Conservation (phyloP, 495 filamentous ascomycete genomes). For the Penicillium maclennaniae region DNA sequence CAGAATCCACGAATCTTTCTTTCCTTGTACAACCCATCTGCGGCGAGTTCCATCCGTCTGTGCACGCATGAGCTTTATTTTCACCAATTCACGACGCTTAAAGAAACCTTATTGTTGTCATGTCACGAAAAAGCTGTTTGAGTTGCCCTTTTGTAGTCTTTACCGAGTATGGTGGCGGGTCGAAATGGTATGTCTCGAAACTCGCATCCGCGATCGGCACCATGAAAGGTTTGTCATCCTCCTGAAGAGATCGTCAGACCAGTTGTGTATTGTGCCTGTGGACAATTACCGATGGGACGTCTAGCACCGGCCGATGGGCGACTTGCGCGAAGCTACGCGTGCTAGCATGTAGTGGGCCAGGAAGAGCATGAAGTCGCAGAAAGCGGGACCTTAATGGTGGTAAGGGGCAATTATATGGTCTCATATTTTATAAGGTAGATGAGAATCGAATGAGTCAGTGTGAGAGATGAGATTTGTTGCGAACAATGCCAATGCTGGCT, state of each 20-base stretch:
- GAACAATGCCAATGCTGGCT: not conserved
- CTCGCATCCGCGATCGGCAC: constrained; percentile 23
- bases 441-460: not conserved
- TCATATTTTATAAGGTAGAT: not conserved
- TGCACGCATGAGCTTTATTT: not conserved
- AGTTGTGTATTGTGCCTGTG: not conserved
- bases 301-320: not conserved
- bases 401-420: not conserved
- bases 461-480: not conserved
- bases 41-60: constrained; percentile 21
- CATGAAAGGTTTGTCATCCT: constrained; percentile 19
- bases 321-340: not conserved
- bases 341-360: not conserved
- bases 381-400: not conserved
- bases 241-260: constrained; percentile 10
- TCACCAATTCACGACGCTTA: not conserved
- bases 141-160: constrained; percentile 27
- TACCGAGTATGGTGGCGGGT: constrained; percentile 22
- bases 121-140: constrained; percentile 23
- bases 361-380: not conserved
- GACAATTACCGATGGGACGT: not conserved
- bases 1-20: constrained; percentile 34
- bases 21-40: constrained; percentile 31
- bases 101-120: constrained; percentile 14
- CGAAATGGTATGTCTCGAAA: constrained; percentile 26